Evolutionary conservation across 2,329 filamentous ascomycete genomes (phyloP).

Genomic region (Aspergillus alliaceus): DNA sequence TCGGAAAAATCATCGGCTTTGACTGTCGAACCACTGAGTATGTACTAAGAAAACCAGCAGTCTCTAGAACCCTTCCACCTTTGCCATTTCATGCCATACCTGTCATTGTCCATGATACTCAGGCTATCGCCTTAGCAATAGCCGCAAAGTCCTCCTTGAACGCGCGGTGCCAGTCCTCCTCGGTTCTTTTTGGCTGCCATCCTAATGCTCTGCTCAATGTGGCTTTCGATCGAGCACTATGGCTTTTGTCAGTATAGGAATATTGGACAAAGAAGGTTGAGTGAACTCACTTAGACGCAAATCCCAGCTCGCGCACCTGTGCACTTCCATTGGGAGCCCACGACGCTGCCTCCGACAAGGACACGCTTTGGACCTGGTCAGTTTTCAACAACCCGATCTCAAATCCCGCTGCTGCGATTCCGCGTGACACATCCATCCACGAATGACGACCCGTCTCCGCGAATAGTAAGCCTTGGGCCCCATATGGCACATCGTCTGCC

Average conservation of each 20-base stretch:
- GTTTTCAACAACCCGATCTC: background rate
- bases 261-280: background rate
- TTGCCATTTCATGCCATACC: no score
- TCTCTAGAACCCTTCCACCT: no score
- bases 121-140: background rate
- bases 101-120: no score
- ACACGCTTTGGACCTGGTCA: background rate
- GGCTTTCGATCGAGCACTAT: background rate
- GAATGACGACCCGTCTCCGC: conserved; percentile 40
- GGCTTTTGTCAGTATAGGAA: no score
- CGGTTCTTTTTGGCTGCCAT: background rate
- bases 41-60: no score
- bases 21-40: no score
- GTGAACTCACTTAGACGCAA: background rate
- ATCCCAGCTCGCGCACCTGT: background rate
- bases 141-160: background rate
- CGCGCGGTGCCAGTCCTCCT: background rate
- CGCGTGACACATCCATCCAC: conserved; percentile 29
- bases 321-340: background rate
- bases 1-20: no score
- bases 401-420: background rate
- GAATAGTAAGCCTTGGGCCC: conserved; percentile 36
- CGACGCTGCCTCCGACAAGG: background rate
- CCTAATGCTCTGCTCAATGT: background rate
- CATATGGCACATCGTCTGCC: conserved; percentile 29